phyloP scores from a whole-genome alignment of 73 alveolate genomes.

The Symbiodinium natans region DNA sequence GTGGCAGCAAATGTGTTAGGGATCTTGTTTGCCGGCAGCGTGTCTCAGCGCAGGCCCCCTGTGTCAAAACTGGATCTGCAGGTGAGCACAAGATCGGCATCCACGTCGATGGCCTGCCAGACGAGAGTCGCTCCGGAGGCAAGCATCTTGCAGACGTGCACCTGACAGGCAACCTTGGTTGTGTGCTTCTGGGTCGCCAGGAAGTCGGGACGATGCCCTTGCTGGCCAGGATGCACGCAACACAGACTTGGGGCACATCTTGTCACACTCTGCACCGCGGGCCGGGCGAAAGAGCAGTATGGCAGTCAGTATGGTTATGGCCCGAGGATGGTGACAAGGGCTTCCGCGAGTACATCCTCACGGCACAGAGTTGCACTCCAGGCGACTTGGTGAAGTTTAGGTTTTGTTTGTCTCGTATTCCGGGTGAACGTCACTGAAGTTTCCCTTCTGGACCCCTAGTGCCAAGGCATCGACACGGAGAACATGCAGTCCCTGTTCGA shows the following conservation, averaged over 20 bases:
- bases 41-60: no score
- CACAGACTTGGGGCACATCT: background rate
- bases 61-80: no score
- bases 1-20: background rate
- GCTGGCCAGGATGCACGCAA: background rate
- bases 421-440: no score
- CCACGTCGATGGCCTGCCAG: conserved; percentile 84
- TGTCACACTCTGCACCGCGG: no score
- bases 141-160: no score
- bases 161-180: no score
- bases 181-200: background rate
- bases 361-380: conserved; percentile 87
- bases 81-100: conserved; percentile 79
- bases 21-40: background rate
- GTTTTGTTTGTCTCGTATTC: background rate
- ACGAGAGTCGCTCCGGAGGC: conserved; percentile 16
- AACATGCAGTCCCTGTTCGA: conserved; percentile 67
- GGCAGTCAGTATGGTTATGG: no score
- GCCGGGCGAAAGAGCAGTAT: no score
- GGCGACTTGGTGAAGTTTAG: background rate
- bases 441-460: no score
- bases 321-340: conserved; percentile 55
- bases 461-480: conserved; percentile 62
- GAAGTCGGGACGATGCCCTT: background rate
- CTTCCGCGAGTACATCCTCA: conserved; percentile 52